phyloP scores from a whole-genome alignment of 1,139 yeast species.

The Nakaseomyces delphensis region DNA sequence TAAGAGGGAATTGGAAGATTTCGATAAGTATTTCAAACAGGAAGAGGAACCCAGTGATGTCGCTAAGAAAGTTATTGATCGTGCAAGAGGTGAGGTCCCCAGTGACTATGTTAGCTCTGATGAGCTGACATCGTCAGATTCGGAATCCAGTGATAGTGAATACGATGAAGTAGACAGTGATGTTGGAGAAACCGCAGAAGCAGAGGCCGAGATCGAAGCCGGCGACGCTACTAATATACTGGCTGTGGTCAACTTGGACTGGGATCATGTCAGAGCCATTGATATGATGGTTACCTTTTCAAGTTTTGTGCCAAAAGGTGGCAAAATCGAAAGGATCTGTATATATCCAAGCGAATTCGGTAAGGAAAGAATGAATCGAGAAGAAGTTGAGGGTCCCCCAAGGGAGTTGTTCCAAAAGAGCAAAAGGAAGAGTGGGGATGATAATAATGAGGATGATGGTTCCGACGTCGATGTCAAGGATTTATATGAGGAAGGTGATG shows the following conservation, averaged over 20 bases:
- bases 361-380: conserved; percentile 82
- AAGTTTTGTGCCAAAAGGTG: conserved; percentile 75
- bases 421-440: conserved; percentile 31
- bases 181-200: conserved; percentile 42
- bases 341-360: conserved; percentile 94
- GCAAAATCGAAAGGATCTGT: conserved; percentile 57
- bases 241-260: conserved; percentile 93
- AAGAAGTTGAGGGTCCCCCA: conserved; percentile 90
- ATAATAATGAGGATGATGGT: conserved; percentile 38
- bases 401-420: conserved; percentile 59
- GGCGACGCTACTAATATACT: conserved; percentile 77
- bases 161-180: conserved; percentile 30
- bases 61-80: conserved; percentile 35
- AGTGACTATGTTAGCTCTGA: conserved; percentile 35
- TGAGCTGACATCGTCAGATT: conserved; percentile 37
- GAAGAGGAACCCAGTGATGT: too few species aligned
- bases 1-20: conserved; percentile 39
- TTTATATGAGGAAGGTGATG: conserved; percentile 63
- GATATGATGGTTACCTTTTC: conserved; percentile 86
- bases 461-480: conserved; percentile 53
- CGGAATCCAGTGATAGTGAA: conserved; percentile 34
- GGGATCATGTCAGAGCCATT: conserved; percentile 85
- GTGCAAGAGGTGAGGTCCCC: conserved; percentile 64
- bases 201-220: conserved; percentile 56
- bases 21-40: conserved; percentile 51